A percentile compares a stretch with the other conserved stretches of the same genome.
These are phyloP conservation scores for Globisporangium canariense DNA, from an alignment of 352 stramenopile genomes.

Conservation along the genomic window DNA sequence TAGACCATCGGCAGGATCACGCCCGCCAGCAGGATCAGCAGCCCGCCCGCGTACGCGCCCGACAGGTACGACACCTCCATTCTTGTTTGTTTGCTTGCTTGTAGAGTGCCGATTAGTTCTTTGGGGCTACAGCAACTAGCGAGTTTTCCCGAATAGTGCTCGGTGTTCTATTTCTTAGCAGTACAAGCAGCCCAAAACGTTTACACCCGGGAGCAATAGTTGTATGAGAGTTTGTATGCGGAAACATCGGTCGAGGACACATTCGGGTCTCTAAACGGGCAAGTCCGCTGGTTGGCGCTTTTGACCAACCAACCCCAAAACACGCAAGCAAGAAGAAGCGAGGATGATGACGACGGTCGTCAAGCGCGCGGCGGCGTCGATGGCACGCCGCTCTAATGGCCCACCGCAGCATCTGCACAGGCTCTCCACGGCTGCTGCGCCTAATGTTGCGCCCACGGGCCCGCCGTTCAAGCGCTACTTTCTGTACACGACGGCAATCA, in stretches of 20 bases:
- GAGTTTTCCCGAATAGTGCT: no score
- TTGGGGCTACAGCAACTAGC: no score
- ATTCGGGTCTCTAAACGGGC: no score
- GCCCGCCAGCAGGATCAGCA: slow-evolving; percentile 62
- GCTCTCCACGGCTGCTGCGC: slow-evolving; percentile 15
- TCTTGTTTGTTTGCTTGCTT: slow-evolving; percentile 5
- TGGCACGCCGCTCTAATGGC: background rate
- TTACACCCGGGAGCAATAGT: no score
- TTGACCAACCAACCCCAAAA: background rate
- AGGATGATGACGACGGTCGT: slow-evolving; percentile 2
- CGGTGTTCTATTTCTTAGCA: no score
- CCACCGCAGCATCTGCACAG: slow-evolving; percentile 9
- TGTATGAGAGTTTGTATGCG: no score
- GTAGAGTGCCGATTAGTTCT: no score
- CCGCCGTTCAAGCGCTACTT: slow-evolving; percentile 74
- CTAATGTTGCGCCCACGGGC: slow-evolving; percentile 1
- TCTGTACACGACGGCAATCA: slow-evolving; percentile 70
- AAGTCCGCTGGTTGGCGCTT: no score
- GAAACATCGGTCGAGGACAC: no score
- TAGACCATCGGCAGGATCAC: slow-evolving; percentile 79
- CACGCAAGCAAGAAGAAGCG: background rate
- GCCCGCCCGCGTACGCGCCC: slow-evolving; percentile 59
- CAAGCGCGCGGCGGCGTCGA: slow-evolving; percentile 1
- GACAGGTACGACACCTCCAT: slow-evolving; percentile 69
- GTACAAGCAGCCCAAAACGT: no score